Base-by-base conservation (phyloP, 805 yeast species). In the Wickerhamomyces bisporus region DNA sequence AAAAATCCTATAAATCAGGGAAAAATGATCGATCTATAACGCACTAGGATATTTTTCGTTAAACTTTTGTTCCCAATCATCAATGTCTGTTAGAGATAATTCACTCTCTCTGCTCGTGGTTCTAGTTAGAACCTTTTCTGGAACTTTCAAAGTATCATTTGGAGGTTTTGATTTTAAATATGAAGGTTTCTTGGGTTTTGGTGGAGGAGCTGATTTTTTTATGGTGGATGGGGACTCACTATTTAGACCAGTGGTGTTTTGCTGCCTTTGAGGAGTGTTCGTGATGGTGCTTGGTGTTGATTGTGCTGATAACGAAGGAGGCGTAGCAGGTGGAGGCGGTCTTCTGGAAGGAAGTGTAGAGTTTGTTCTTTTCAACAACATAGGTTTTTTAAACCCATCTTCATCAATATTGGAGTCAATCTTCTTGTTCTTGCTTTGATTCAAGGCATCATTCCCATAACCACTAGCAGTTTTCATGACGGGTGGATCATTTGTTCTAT, bases 381-480 rank as follows among this genome's bases (percentile, higher is more conserved):
- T 25, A 8, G 59, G 58, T 35, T 50, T 51, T 27, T 44, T 50
- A 36, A 55, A 54, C 1, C 56, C 62, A 32, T 56, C 66, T 35
- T 41, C 20, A 26, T 48, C 57, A 18, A 47, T 11, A 3, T 38
- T 41, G 8, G 3, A 4, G 3, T 14, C 23, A 1, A 21, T 46
- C 45, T 11, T 34, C 24, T 34, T 71, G 81, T 25, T 7, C n/a
- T 11, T 10, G 26, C 26, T 12, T 40, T 20, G n/a, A 36, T n/a
- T n/a, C n/a, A n/a, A 12, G 0, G 89, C 79, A 53, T 73, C 85
- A 54, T 77, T 76, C 7, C 96, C 96, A 58, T 88, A 87, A 0
- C 96, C 96, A 5, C 68, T 59, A 0, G 95, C 95, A 0, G 91
- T 79, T 49, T 75, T 80, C 14, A 62, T 55, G 0, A 73, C 62